These are phyloP conservation scores for Rusavskia elegans DNA, from an alignment of 495 filamentous ascomycete genomes.

Conservation along the genomic window DNA sequence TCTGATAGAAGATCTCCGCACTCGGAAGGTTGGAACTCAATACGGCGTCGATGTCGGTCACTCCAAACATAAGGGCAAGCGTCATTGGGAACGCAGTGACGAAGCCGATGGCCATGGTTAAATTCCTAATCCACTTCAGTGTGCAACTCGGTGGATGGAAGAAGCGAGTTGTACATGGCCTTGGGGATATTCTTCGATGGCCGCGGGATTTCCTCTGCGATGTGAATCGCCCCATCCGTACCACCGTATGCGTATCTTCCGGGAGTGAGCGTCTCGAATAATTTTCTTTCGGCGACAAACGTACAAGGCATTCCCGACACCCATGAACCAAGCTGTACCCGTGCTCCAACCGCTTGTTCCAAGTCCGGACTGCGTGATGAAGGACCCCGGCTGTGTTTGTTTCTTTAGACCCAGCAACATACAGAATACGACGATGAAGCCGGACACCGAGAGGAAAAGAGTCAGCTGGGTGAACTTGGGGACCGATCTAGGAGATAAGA, in stretches of 20 bases:
- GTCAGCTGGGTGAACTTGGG: constrained; percentile 8
- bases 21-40: constrained; percentile 11
- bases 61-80: constrained; percentile 20
- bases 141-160: neutral
- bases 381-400: constrained; percentile 4
- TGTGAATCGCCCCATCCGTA: constrained; percentile 12
- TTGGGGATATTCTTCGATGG: constrained; percentile 19
- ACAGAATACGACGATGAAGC: constrained; percentile 14
- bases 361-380: constrained; percentile 4
- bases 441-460: constrained; percentile 11
- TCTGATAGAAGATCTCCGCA: constrained; percentile 17
- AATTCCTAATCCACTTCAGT: constrained; percentile 6
- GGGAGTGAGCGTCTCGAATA: neutral
- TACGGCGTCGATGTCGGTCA: constrained; percentile 18
- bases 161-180: constrained; percentile 11
- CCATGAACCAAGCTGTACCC: constrained; percentile 22
- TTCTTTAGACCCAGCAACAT: constrained; percentile 14
- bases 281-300: neutral
- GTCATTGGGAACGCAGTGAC: constrained; percentile 20
- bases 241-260: constrained; percentile 15
- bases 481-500: constrained; percentile 9
- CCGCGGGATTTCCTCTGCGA: constrained; percentile 14
- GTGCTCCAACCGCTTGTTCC: constrained; percentile 19
- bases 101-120: constrained; percentile 23
- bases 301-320: constrained; percentile 18